Base-by-base conservation (phyloP, 2,329 filamentous ascomycete genomes). In the Camptophora hylomeconis region DNA sequence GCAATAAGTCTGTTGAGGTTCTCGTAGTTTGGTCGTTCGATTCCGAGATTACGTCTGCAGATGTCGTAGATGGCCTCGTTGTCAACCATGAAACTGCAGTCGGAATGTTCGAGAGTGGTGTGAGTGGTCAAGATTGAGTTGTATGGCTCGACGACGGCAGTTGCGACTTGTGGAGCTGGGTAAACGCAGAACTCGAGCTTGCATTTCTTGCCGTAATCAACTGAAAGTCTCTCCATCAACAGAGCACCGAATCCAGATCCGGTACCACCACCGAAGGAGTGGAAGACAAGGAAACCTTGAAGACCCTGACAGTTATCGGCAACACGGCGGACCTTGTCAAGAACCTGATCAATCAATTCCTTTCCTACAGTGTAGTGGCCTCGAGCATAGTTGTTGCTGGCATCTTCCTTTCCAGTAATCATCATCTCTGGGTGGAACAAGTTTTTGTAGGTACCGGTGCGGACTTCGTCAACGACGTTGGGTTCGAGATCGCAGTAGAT, bases 41-140 rank as follows among this genome's bases (percentile, higher is more conserved):
- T 86, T 45, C 83, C 86, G 43, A 98, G 74, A 71, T 93, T 95
- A 57, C 84, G 80, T 54, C 86, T 80, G 78, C 89, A 98, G 59
- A 98, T 95, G 58, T 95, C 89, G 65, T 95, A 95, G 60, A 98
- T 94, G 51, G 89, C 89, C 71, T 98, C 89, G 65, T 98, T 98
- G 69, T 98, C 89, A 47, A 98, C 89, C 83, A 95, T 93, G 74
- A 98, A 98, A 51, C 81, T 92, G 72, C 89, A 95, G 73, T 98
- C 89, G 40, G 86, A 93, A 72, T 98, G 86, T 74, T 98, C 89
- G 33, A 98, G 77, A 43, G 89, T 95, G 56, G 86, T 95, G 75
- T 98, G 89, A 41, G 89, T 95, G 49, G 89, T 94, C 46, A 98
- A 76, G 56, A 95, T 94, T 29, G 89, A 94, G 75, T 98, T 98